Evolutionary conservation across 2,329 filamentous ascomycete species (phyloP), one percentile per base, ranked within the genome.

Genomic region (Claviceps digitariae): DNA sequence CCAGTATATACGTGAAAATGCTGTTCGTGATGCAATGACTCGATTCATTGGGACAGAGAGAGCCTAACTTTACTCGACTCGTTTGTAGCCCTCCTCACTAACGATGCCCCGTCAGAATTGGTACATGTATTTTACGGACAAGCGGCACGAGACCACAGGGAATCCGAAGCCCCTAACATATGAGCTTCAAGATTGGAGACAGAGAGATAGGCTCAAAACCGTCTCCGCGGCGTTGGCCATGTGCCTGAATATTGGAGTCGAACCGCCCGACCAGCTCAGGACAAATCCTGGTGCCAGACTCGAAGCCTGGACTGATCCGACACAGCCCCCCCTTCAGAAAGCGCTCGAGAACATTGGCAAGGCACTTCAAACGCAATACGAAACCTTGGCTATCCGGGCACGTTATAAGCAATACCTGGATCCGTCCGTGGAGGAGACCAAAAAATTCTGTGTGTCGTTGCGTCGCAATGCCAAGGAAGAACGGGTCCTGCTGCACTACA

Each of bases 121-220:
- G 82, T 97, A 95, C 74, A 97, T 97, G 91, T 98, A 98, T 71
- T 98, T 87, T 69, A 96, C 91, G 58, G 93, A 98, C 69, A 97
- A 97, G 70, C 85, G 91, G 52, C 93, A 98, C 70, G 93, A 97
- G 67, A 93, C 89, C 23, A 91, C 89, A 38, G 93, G 90, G 23
- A 89, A 90, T 60, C 88, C 90, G 17, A 88, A 90, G 65, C 78
- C 81, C 51, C 77, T 76, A 20, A 68, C 72, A 27, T 80, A 79
- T 59, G 75, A 82, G 57, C 72, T 95, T 6, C 87, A 95, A 65
- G 93, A 97, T 67, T 98, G 93, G 93, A 86, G 93, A 55, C 96
- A 97, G 87, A 84, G 90, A 60, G 93, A 98, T 67, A 81, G 93
- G 15, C 75, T 97, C 57, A 98, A 98, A 74, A 98, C 93, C 0